Percentiles rank a stretch among this genome's conserved stretches.
phyloP scores from a whole-genome alignment of 148 eudicot species.

The Euryodendron excelsum region DNA sequence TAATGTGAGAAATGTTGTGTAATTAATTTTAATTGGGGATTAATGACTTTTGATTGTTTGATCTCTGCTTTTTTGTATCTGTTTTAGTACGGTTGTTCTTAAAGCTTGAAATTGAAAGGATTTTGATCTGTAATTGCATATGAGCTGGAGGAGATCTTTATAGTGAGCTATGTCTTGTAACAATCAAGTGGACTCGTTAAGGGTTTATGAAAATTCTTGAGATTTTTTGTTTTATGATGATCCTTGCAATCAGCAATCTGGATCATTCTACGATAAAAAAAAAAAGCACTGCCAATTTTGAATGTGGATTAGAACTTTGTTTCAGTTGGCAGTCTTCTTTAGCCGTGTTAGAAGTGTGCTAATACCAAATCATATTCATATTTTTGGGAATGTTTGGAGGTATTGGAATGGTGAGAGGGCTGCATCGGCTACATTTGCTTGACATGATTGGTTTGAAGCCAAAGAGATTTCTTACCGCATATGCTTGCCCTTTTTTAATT shows the following conservation, averaged over 20 bases:
- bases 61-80: background rate
- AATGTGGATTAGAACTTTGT: background rate
- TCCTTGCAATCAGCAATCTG: background rate
- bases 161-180: slow-evolving; percentile 4
- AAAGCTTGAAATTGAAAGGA: background rate
- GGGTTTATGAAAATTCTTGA: background rate
- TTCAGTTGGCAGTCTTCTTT: background rate
- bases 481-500: background rate
- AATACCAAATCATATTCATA: background rate
- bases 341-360: background rate
- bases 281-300: background rate
- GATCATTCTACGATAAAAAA: background rate
- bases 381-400: background rate
- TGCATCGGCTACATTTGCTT: background rate
- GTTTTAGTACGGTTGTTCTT: background rate
- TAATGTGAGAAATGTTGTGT: slow-evolving; percentile 1
- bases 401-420: background rate
- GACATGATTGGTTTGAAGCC: background rate
- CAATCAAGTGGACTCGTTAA: background rate
- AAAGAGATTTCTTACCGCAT: background rate
- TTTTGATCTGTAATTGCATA: background rate
- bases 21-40: background rate
- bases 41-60: slow-evolving; percentile 5
- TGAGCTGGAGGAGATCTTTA: background rate
- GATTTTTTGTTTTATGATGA: background rate